Evolutionary conservation across 257 asterid species (phyloP).

Genomic region (Ajuga chamaepitys): DNA sequence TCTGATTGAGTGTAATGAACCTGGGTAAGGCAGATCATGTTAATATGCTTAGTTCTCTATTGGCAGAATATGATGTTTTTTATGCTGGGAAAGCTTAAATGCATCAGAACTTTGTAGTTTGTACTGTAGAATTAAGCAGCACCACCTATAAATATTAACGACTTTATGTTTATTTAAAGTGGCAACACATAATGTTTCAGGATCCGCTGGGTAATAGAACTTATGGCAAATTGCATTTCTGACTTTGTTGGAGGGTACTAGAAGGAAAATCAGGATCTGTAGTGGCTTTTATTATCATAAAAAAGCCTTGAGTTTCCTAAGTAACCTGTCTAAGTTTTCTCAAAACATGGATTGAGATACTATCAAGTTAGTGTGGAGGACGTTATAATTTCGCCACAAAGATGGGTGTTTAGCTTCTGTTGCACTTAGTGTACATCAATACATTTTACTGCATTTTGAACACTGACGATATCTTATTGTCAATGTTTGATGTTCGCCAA

Average conservation of each 20-base stretch:
- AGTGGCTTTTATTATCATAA: background rate
- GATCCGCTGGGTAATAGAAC: background rate
- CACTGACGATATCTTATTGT: slow-evolving; percentile 8
- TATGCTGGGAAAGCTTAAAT: background rate
- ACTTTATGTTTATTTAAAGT: too few relatives aligned
- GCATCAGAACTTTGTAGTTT: background rate
- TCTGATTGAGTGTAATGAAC: background rate
- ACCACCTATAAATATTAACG: background rate
- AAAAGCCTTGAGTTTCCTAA: background rate
- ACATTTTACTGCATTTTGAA: slow-evolving; percentile 1
- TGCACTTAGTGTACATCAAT: background rate
- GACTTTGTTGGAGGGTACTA: background rate
- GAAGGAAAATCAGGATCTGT: background rate
- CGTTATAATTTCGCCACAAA: background rate
- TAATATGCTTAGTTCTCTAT: background rate
- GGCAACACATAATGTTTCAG: too few relatives aligned
- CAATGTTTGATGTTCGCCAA: slow-evolving; percentile 20
- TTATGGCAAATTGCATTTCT: background rate
- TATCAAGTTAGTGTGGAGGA: too few relatives aligned
- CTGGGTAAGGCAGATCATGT: too few relatives aligned
- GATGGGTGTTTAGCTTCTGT: slow-evolving; percentile 6
- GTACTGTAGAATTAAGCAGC: background rate
- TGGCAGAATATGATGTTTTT: background rate
- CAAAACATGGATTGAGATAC: background rate
- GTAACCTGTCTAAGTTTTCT: background rate